These are phyloP conservation scores for Halophytophthora batemanensis DNA, from an alignment of 352 stramenopile genomes.

Conservation along the genomic window DNA sequence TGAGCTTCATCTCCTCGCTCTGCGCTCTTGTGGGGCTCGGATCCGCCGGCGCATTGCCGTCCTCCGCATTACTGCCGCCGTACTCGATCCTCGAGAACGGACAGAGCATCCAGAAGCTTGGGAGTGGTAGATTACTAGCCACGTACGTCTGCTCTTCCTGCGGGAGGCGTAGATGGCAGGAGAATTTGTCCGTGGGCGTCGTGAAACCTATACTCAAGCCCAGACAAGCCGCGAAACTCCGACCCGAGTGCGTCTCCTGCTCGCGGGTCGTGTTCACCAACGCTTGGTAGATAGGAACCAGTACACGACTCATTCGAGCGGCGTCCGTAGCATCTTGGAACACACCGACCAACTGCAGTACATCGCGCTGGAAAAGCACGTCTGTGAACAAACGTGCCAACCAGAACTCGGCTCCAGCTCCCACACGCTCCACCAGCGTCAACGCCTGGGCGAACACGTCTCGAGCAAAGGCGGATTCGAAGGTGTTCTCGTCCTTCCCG, in stretches of 20 bases:
- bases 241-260: slow-evolving; percentile 51
- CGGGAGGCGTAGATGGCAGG: slow-evolving; percentile 56
- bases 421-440: slow-evolving; percentile 34
- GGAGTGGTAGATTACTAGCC: slow-evolving; percentile 55
- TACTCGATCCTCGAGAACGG: slow-evolving; percentile 72
- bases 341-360: slow-evolving; percentile 38
- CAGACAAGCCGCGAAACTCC: slow-evolving; percentile 24
- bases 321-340: slow-evolving; percentile 45
- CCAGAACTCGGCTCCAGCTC: slow-evolving; percentile 47
- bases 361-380: slow-evolving; percentile 43
- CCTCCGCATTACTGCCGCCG: slow-evolving; percentile 15
- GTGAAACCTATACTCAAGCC: too few species aligned
- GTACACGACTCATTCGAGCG: slow-evolving; percentile 39
- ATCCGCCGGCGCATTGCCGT: slow-evolving; percentile 14
- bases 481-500: slow-evolving; percentile 3
- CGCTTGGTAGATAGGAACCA: slow-evolving; percentile 68
- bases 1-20: slow-evolving; percentile 69
- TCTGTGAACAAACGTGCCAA: slow-evolving; percentile 39
- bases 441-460: slow-evolving; percentile 40
- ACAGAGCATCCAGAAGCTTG: slow-evolving; percentile 66
- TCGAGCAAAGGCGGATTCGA: slow-evolving; percentile 25
- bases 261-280: slow-evolving; percentile 51
- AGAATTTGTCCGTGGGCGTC: slow-evolving; percentile 35
- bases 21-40: slow-evolving; percentile 39
- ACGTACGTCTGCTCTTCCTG: slow-evolving; percentile 51